Conservation (phyloP, 2,329 filamentous ascomycete genomes). For the Sarocladium strictum region DNA sequence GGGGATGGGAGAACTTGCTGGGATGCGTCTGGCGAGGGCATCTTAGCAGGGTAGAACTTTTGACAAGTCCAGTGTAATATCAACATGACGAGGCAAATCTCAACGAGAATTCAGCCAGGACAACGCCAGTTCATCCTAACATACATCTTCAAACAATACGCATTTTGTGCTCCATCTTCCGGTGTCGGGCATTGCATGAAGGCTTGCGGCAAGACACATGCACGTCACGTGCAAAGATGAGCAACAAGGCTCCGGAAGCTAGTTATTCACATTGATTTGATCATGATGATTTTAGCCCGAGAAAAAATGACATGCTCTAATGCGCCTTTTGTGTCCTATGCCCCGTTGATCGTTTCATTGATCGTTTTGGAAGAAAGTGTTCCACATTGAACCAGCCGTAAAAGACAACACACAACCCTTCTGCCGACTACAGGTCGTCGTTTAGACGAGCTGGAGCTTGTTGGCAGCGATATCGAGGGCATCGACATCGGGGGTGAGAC, state of each 20-base stretch:
- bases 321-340: conserved; percentile 31
- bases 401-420: conserved; percentile 15
- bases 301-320: conserved; percentile 27
- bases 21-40: not conserved
- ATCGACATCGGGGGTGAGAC: conserved; percentile 93
- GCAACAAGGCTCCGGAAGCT: not conserved
- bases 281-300: conserved; percentile 10
- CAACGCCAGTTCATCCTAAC: too few relatives aligned
- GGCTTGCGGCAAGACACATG: too few relatives aligned
- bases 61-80: conserved; percentile 2
- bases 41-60: not conserved
- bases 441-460: conserved; percentile 96
- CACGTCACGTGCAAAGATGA: too few relatives aligned
- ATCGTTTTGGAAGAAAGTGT: conserved; percentile 14
- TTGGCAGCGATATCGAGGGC: conserved; percentile 98
- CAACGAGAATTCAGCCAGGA: too few relatives aligned
- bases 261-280: conserved; percentile 6
- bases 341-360: conserved; percentile 16
- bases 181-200: too few relatives aligned
- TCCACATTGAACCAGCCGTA: conserved; percentile 36
- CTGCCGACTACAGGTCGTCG: conserved; percentile 12
- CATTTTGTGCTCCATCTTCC: too few relatives aligned
- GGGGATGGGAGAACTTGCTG: not conserved
- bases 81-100: not conserved
- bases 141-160: too few relatives aligned